Conservation (phyloP, 1,284 basidiomycete genomes). For the Chalciporus sp. region DNA sequence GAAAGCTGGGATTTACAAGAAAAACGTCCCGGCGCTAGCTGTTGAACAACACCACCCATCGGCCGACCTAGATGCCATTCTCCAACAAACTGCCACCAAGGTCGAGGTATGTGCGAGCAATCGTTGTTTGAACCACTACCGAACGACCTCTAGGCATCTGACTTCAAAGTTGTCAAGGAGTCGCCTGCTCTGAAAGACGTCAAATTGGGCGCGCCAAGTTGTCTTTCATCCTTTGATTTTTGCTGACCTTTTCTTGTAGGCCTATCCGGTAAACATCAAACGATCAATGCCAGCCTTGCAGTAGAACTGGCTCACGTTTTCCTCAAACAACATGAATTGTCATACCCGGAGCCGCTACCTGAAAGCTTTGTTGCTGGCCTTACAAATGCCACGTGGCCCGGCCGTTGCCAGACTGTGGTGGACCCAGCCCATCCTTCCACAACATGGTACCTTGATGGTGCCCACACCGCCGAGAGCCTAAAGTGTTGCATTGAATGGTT, state of each 20-base stretch:
- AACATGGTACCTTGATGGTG: conserved; percentile 94
- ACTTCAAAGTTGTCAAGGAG: conserved; percentile 60
- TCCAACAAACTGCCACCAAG: conserved; percentile 68
- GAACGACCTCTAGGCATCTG: conserved; percentile 51
- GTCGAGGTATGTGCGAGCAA: conserved; percentile 48
- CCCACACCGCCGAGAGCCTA: conserved; percentile 93
- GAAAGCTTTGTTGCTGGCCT: conserved; percentile 64
- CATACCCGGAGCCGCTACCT: conserved; percentile 45
- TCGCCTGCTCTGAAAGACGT: conserved; percentile 51
- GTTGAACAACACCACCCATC: conserved; percentile 82
- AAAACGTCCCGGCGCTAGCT: conserved; percentile 83
- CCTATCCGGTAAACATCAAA: conserved; percentile 88
- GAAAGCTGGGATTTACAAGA: conserved; percentile 98
- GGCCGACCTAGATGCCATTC: conserved; percentile 64
- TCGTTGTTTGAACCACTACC: not conserved
- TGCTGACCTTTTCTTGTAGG: conserved; percentile 46
- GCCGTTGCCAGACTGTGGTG: conserved; percentile 87
- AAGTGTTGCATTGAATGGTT: conserved; percentile 90
- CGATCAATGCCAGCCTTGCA: conserved; percentile 89
- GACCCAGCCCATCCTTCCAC: conserved; percentile 54
- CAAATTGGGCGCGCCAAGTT: conserved; percentile 59
- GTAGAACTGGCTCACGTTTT: conserved; percentile 76
- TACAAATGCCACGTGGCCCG: conserved; percentile 84
- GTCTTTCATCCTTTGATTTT: not conserved
- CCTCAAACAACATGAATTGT: conserved; percentile 19